Conservation (phyloP, 768 basidiomycete species). For the Mrakia gelida region DNA sequence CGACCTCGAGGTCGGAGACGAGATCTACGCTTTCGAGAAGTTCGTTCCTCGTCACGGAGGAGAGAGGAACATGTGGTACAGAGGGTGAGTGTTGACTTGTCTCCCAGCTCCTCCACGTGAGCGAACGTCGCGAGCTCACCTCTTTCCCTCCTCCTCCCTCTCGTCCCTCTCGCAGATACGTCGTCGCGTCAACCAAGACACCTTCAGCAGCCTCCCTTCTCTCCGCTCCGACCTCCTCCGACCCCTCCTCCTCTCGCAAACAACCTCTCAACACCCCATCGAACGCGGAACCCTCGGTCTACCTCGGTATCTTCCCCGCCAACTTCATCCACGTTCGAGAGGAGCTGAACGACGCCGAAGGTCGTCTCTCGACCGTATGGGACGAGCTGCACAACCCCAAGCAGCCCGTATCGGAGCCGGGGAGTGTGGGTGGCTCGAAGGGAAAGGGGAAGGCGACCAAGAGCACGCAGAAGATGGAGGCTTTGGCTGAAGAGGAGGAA, state of each 20-base stretch:
- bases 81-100: slow-evolving; percentile 61
- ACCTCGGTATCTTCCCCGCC: slow-evolving; percentile 90
- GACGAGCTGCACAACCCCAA: slow-evolving; percentile 47
- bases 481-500: slow-evolving; percentile 63
- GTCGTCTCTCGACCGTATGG: slow-evolving; percentile 71
- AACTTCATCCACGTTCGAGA: slow-evolving; percentile 83
- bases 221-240: background rate
- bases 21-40: slow-evolving; percentile 94
- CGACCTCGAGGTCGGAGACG: slow-evolving; percentile 85
- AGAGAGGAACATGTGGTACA: slow-evolving; percentile 73
- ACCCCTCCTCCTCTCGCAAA: slow-evolving; percentile 21
- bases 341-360: slow-evolving; percentile 80
- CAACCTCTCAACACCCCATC: slow-evolving; percentile 26
- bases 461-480: slow-evolving; percentile 49
- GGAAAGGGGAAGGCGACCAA: slow-evolving; percentile 11
- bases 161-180: background rate
- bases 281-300: slow-evolving; percentile 52
- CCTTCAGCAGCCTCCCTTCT: slow-evolving; percentile 21
- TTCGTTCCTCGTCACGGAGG: slow-evolving; percentile 19
- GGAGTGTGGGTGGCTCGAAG: background rate
- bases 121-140: background rate
- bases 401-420: background rate
- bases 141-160: background rate
- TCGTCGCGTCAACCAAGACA: slow-evolving; percentile 11
- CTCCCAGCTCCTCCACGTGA: background rate